These are phyloP conservation scores for Crepidotus variabilis DNA, from an alignment of 768 basidiomycete genomes.

Conservation along the genomic window DNA sequence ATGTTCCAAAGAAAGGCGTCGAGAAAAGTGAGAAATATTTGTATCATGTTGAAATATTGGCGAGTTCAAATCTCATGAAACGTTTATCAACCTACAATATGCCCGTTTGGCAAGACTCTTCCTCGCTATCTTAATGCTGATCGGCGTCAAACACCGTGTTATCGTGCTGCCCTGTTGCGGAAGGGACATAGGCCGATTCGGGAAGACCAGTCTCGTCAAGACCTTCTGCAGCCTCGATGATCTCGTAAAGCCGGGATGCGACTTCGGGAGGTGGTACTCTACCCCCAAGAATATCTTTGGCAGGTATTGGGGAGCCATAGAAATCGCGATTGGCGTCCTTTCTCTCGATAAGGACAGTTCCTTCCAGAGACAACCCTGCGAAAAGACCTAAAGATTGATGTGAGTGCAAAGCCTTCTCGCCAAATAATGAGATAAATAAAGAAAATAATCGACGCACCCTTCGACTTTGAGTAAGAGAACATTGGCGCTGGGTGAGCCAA, in stretches of 20 bases:
- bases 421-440: neutral
- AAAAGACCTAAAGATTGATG: slow-evolving; percentile 64
- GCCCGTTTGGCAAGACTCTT: too few relatives aligned
- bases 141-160: slow-evolving; percentile 79
- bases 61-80: too few relatives aligned
- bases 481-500: slow-evolving; percentile 93
- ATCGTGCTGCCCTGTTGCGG: slow-evolving; percentile 56
- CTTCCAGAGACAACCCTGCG: slow-evolving; percentile 92
- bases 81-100: too few relatives aligned
- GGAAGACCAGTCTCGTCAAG: slow-evolving; percentile 84
- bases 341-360: slow-evolving; percentile 90
- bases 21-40: too few relatives aligned
- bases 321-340: slow-evolving; percentile 97
- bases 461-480: slow-evolving; percentile 96
- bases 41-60: too few relatives aligned
- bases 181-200: slow-evolving; percentile 75
- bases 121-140: neutral
- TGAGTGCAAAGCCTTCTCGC: neutral
- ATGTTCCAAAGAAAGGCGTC: too few relatives aligned
- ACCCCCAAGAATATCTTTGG: slow-evolving; percentile 87
- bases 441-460: slow-evolving; percentile 49
- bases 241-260: slow-evolving; percentile 87
- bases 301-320: slow-evolving; percentile 88
- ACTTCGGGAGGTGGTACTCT: slow-evolving; percentile 97
- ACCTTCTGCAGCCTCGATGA: slow-evolving; percentile 95